Evolutionary conservation across 208 protist genomes (phyloP), one percentile per base, ranked within the genome.

Genomic region (Trypanosomatidae sp.): DNA sequence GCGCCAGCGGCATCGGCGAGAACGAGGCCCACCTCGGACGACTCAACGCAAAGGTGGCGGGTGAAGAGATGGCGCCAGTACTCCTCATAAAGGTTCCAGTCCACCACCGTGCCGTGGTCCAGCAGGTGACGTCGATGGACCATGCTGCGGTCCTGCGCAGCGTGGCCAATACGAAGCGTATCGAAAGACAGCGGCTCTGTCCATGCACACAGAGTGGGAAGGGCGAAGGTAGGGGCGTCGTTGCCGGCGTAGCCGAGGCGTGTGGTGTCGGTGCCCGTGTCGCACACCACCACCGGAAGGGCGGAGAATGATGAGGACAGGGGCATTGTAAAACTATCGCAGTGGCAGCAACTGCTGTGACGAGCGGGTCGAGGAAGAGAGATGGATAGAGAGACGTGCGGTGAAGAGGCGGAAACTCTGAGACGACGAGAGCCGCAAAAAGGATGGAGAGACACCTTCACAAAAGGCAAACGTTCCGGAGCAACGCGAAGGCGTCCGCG

Each of bases 191-290:
- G 8, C 28, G 7, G 33, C 44, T 55, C 60, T 9, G 46, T n/a
- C 73, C 30, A 78, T 8, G 52, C 71, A 33, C 30, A 81, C 3
- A 92, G 55, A 9, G 99, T 95, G 50, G 98, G 98, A 36, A 99
- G 89, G 46, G 99, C 97, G 79, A 92, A 99, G 1, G 78, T 88
- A 0, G 99, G 99, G 69, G 97, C 92, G 41, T 69, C 73, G 77
- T 99, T 99, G 53, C 98, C 97, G 28, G 98, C 97, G 86, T 98
- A 99, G 25, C 99, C 99, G 88, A 99, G 98, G 82, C 99, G 99
- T 17, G 98, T 99, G 84, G 98, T 99, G 71, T 97, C 97, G 4
- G 98, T 99, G 73, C 99, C 99, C 86, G 98, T 98, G 85, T 99
- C 98, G 68, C 99, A 99, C n/a, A 99, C 97, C 52, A 99, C 90